These are phyloP conservation scores for Claviceps humidiphila DNA, from an alignment of 2,329 filamentous ascomycete species.

Conservation along the genomic window DNA sequence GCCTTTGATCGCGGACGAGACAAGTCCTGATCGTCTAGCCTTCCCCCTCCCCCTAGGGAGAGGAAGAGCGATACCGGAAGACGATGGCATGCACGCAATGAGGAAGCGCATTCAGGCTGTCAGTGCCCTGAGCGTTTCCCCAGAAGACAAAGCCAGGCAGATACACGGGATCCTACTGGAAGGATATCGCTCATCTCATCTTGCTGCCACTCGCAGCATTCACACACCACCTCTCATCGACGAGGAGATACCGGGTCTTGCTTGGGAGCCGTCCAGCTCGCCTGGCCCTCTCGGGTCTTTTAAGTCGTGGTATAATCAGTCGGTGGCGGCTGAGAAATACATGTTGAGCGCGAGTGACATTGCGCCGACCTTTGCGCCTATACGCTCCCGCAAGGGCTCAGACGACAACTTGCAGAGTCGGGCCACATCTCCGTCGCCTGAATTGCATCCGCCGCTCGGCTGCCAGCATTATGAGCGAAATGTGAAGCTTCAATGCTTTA, in stretches of 20 bases:
- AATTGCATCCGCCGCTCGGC: conserved; percentile 44
- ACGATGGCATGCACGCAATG: conserved; percentile 63
- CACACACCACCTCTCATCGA: conserved; percentile 7
- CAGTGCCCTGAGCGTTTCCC: conserved; percentile 44
- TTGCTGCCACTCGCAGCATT: conserved; percentile 3
- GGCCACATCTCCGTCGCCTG: conserved; percentile 10
- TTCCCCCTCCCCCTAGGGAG: conserved; percentile 18
- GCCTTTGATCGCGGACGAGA: conserved; percentile 11
- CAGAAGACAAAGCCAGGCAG: conserved; percentile 53
- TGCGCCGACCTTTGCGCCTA: conserved; percentile 51
- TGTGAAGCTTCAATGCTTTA: conserved; percentile 86
- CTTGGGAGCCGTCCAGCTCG: conserved; percentile 26
- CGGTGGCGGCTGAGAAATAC: conserved; percentile 28
- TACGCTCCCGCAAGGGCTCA: conserved; percentile 32
- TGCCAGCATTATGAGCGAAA: conserved; percentile 92
- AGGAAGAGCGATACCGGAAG: conserved; percentile 45
- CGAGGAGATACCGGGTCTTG: conserved; percentile 12
- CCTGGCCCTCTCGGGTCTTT: conserved; percentile 38
- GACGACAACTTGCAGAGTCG: conserved; percentile 26
- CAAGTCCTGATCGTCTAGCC: conserved; percentile 20
- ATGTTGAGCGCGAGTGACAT: conserved; percentile 47
- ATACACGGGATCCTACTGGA: conserved; percentile 62
- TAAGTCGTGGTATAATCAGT: conserved; percentile 43
- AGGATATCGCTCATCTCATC: conserved; percentile 38
- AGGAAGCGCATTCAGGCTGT: conserved; percentile 56